A percentile compares a stretch with the other conserved stretches of the same genome.
Evolutionary conservation across 306 rosid genomes (phyloP).

Genomic region (Hippophae rhamnoides): DNA sequence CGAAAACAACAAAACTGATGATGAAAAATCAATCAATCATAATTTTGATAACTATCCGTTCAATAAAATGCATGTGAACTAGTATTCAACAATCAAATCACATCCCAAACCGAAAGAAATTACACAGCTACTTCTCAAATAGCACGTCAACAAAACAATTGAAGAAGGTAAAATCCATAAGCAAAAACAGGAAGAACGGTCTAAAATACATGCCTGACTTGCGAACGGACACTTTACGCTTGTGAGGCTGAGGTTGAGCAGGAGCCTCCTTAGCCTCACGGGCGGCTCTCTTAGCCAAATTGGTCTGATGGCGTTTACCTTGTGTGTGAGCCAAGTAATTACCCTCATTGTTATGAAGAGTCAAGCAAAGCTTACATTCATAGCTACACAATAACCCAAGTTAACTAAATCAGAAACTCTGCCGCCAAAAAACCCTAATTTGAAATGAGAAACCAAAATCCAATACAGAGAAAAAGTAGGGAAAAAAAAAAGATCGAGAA

Average conservation of each 20-base stretch:
- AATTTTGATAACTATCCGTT: slow-evolving; percentile 2
- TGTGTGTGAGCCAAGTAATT: slow-evolving; percentile 96
- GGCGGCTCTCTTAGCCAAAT: slow-evolving; percentile 86
- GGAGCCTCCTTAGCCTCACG: slow-evolving; percentile 97
- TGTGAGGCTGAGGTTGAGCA: slow-evolving; percentile 94
- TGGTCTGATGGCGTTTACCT: slow-evolving; percentile 93
- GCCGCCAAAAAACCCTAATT: neutral
- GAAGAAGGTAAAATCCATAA: neutral
- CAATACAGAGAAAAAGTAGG: neutral
- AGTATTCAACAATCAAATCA: too few relatives aligned
- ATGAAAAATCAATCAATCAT: too few relatives aligned
- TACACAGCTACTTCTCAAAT: too few relatives aligned
- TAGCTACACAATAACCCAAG: slow-evolving; percentile 38
- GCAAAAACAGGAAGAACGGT: neutral
- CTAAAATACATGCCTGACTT: slow-evolving; percentile 42
- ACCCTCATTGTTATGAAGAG: slow-evolving; percentile 93
- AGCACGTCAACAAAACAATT: too few relatives aligned
- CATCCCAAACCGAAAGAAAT: too few relatives aligned
- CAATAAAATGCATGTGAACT: slow-evolving; percentile 2
- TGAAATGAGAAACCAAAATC: neutral
- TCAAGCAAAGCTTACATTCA: slow-evolving; percentile 87
- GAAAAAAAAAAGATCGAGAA: too few relatives aligned
- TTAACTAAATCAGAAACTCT: slow-evolving; percentile 1
- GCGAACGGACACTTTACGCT: slow-evolving; percentile 69
- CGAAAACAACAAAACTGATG: too few relatives aligned